phyloP scores from a whole-genome alignment of 345 rosid genomes.

The Bruguiera parviflora region DNA sequence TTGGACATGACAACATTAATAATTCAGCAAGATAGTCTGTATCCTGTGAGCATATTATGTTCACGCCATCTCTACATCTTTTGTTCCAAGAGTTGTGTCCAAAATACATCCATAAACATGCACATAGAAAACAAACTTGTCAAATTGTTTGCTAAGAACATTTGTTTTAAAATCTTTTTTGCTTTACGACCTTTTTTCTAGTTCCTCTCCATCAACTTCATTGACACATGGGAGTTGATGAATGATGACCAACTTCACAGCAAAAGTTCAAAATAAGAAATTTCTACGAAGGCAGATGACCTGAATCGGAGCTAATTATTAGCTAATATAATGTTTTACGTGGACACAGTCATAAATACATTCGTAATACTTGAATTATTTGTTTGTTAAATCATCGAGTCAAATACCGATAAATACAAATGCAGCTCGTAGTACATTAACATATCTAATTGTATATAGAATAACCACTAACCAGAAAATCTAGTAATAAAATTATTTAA shows the following conservation, averaged over 20 bases:
- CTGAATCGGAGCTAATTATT: not conserved
- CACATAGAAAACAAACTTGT: too few species aligned
- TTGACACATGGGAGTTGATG: not conserved
- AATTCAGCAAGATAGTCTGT: not conserved
- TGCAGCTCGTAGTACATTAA: too few species aligned
- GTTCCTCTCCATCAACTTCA: not conserved
- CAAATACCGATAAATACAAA: too few species aligned
- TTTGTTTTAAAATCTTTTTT: too few species aligned
- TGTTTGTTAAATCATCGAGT: too few species aligned
- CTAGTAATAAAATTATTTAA: too few species aligned
- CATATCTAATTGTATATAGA: too few species aligned
- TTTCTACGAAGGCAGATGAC: not conserved
- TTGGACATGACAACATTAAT: constrained; percentile 6
- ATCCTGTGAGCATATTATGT: not conserved
- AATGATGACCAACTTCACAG: not conserved
- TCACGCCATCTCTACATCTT: constrained; percentile 9
- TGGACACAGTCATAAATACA: not conserved
- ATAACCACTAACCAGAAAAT: too few species aligned
- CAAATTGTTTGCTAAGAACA: too few species aligned
- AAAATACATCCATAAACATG: not conserved
- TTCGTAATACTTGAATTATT: too few species aligned
- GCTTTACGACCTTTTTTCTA: not conserved
- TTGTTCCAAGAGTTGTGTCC: not conserved
- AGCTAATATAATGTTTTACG: not conserved
- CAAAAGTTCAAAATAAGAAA: not conserved